Base-by-base conservation (phyloP, 139 green algal species). In the Desmodesmus armatus region DNA sequence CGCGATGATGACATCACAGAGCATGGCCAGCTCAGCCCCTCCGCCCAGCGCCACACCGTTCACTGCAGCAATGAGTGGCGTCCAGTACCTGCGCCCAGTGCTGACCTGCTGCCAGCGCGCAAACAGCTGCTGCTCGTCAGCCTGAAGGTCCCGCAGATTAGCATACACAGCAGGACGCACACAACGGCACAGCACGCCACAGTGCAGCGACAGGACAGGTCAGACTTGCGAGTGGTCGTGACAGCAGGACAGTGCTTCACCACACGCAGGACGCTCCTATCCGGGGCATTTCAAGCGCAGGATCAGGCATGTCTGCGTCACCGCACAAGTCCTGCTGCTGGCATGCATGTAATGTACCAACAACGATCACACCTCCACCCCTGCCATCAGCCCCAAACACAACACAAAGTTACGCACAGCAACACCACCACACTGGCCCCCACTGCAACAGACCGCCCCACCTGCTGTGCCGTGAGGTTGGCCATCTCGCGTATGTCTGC, bases 1-100 rank as follows among this genome's bases (percentile, higher is more conserved):
- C 3, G 79, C 88, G 3, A 97, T 85, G 5, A 95, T 88, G 1
- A 98, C 72, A 86, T 98, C 96, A 83, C 92, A 95, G 9, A 94
- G 82, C 37, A 98, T 91, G 1, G 96, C 94, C 85, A 98, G 90
- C 90, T 98, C 96, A 47, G 92, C 89, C 0, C 96, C 96, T 0
- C 94, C 94, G 1, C 96, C 96, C 37, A 98, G 89, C 0, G 96
- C 96, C 51, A 90, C 82, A 15, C 93, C 91, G 39, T 95, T 90
- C 35, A 95, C 90, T 44, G 87, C 88, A 49, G 93, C 93, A 19
- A 96, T 88, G 11, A 87, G 70, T 19, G 82, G 82, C 49, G 55
- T 85, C 78, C 78, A 84, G 62, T 62, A 53, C 33, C 35, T 37
- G 27, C 62, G 41, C 3, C 41, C 37, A 58, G 55, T 40, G 55